A percentile compares a stretch with the other conserved stretches of the same genome.
Evolutionary conservation across 75 land plant genomes (phyloP).

Genomic region (Cryptomeria japonica): DNA sequence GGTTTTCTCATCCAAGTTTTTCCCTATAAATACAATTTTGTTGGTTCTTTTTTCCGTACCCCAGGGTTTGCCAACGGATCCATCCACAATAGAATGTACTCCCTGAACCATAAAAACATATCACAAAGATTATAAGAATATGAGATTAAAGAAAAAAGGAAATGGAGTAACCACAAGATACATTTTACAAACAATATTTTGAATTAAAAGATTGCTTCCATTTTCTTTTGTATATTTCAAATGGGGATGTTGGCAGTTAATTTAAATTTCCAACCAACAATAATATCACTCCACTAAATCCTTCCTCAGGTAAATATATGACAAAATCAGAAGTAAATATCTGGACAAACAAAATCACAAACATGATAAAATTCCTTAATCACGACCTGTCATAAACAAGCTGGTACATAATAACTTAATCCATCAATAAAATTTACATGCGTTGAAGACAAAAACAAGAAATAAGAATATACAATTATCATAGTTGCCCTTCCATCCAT

Average conservation of each 20-base stretch:
- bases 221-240: neutral
- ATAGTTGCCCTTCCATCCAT: neutral
- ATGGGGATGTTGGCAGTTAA: neutral
- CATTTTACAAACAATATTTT: neutral
- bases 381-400: neutral
- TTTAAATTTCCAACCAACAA: neutral
- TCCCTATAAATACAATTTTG: conserved; percentile 93
- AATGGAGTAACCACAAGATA: neutral
- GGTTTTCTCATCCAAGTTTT: conserved; percentile 73
- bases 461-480: neutral
- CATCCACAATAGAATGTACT: conserved; percentile 87
- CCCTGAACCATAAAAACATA: conserved; percentile 51
- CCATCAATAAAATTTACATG: neutral
- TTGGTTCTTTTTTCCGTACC: conserved; percentile 70
- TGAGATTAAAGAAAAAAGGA: neutral
- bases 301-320: neutral
- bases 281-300: neutral
- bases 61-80: conserved; percentile 81
- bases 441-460: neutral
- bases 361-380: neutral
- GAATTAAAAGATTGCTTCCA: neutral
- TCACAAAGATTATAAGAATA: neutral
- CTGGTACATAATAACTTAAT: neutral
- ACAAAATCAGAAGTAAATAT: neutral
- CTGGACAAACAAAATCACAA: neutral